Conservation (phyloP, 129 eudicot genomes). For the Logfia minima region DNA sequence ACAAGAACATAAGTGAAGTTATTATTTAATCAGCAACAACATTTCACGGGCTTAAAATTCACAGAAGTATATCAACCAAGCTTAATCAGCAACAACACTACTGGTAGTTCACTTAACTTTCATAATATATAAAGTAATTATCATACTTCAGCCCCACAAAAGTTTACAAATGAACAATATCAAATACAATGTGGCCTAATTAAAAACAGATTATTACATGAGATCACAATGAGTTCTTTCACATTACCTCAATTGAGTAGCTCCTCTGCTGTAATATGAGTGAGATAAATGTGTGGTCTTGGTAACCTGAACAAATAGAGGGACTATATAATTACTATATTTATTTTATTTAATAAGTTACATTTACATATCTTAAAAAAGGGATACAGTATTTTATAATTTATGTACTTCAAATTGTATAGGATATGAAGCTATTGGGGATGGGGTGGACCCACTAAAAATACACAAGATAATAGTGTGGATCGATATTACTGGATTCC, state of each 20-base stretch:
- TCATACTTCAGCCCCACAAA: slow-evolving; percentile 1
- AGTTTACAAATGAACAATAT: slow-evolving; percentile 13
- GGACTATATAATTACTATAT: neutral
- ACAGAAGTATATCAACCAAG: neutral
- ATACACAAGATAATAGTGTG: slow-evolving; percentile 13
- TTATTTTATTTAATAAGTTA: neutral
- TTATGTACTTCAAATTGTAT: neutral
- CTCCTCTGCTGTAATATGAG: slow-evolving; percentile 9
- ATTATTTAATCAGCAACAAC: neutral
- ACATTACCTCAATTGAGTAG: slow-evolving; percentile 30
- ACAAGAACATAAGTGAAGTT: neutral
- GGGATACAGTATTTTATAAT: neutral
- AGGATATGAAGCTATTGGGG: slow-evolving; percentile 20
- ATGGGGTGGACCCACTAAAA: slow-evolving; percentile 18
- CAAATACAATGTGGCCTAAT: neutral
- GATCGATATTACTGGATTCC: slow-evolving; percentile 24
- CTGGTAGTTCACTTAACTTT: neutral
- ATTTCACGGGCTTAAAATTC: neutral
- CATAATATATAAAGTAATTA: too few relatives aligned
- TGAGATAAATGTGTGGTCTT: slow-evolving; percentile 24
- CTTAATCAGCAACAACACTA: neutral
- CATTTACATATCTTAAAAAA: neutral
- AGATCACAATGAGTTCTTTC: slow-evolving; percentile 16
- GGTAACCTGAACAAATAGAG: slow-evolving; percentile 21
- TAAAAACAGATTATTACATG: slow-evolving; percentile 12